Evolutionary conservation across 163 green algal species (phyloP).

Genomic region (Prototheca wickerhamii): DNA sequence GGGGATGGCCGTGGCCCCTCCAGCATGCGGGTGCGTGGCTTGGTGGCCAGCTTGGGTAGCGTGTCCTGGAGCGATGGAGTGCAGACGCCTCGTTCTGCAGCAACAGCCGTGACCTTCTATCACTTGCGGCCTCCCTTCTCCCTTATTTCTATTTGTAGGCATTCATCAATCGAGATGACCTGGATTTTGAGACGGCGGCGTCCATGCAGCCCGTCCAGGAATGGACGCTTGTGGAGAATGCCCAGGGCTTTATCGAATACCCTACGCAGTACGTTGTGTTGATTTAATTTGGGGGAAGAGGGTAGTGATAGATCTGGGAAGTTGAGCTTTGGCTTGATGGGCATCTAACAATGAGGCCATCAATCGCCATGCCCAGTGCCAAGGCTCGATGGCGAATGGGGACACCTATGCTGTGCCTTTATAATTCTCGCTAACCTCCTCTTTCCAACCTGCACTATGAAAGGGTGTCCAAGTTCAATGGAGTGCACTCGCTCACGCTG

Average conservation of each 20-base stretch:
- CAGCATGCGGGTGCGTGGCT: constrained; percentile 14
- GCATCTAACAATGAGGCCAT: not conserved
- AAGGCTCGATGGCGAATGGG: not conserved
- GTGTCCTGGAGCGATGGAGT: not conserved
- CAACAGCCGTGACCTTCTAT: not conserved
- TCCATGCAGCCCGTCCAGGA: constrained; percentile 57
- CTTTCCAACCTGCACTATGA: not conserved
- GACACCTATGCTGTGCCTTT: not conserved
- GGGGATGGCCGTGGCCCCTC: constrained; percentile 7
- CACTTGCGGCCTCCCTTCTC: not conserved
- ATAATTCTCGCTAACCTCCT: not conserved
- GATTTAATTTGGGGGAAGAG: not conserved
- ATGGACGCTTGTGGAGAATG: constrained; percentile 73
- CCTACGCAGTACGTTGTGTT: constrained; percentile 52
- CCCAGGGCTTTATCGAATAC: constrained; percentile 71
- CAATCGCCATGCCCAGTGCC: not conserved
- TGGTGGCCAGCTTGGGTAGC: not conserved
- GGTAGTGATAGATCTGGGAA: not conserved
- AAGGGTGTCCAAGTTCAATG: constrained; percentile 78
- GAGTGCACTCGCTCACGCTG: constrained; percentile 72
- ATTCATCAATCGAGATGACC: constrained; percentile 74
- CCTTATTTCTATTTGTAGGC: constrained; percentile 34
- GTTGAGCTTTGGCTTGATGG: constrained; percentile 4
- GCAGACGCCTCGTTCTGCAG: not conserved
- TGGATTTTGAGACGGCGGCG: constrained; percentile 66